Percentiles rank a stretch among this genome's conserved stretches.
These are phyloP conservation scores for Microsporum canis DNA, from an alignment of 2,329 filamentous ascomycete genomes.

Conservation along the genomic window DNA sequence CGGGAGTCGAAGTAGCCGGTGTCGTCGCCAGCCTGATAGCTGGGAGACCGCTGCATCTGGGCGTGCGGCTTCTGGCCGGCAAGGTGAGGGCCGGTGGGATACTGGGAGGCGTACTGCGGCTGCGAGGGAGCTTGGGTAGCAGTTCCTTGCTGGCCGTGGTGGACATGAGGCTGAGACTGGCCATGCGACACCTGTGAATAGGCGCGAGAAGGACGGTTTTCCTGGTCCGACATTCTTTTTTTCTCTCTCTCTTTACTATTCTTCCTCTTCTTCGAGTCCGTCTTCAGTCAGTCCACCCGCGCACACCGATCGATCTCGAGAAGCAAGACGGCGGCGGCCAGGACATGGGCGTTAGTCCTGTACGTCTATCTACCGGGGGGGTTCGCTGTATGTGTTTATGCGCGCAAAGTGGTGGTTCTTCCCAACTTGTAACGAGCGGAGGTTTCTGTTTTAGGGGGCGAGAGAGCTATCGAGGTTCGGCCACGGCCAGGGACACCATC, in stretches of 20 bases:
- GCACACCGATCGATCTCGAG: background rate
- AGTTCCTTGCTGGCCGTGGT: slow-evolving; percentile 14
- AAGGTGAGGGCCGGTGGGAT: slow-evolving; percentile 31
- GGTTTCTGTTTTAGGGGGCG: background rate
- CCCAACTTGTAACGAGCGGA: background rate
- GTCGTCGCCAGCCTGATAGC: slow-evolving; percentile 69
- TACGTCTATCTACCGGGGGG: background rate
- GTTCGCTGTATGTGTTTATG: background rate
- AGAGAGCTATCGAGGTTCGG: background rate
- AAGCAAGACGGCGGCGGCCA: background rate
- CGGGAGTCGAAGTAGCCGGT: slow-evolving; percentile 37
- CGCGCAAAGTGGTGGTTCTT: background rate
- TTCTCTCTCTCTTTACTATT: background rate
- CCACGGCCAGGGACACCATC: background rate
- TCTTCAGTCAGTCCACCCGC: background rate
- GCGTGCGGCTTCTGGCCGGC: slow-evolving; percentile 32
- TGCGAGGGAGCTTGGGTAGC: slow-evolving; percentile 17
- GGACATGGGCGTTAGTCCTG: background rate
- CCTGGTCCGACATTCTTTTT: background rate
- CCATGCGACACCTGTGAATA: slow-evolving; percentile 5
- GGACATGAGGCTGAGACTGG: slow-evolving; percentile 18
- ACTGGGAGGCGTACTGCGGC: slow-evolving; percentile 17
- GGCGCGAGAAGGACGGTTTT: background rate
- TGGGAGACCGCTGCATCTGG: slow-evolving; percentile 47
- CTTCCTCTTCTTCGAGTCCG: background rate